These are phyloP conservation scores for Scalesia atractyloides DNA, from an alignment of 129 eudicot species.

Conservation along the genomic window DNA sequence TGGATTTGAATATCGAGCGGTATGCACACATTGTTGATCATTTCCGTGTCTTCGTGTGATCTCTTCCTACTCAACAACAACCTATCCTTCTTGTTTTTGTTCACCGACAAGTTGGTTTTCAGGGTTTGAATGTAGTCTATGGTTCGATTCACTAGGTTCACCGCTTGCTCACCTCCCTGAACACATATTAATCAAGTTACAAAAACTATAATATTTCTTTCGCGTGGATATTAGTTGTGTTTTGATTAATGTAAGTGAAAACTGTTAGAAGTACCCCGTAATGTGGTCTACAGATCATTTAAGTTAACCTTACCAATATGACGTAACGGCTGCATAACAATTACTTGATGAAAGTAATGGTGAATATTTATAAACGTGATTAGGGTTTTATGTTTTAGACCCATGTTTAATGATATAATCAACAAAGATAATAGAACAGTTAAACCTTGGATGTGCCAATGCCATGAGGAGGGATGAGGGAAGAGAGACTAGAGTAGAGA, in stretches of 20 bases:
- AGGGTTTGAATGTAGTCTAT: constrained; percentile 55
- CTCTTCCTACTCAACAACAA: constrained; percentile 26
- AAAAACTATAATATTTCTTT: too few species aligned
- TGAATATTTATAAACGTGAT: too few species aligned
- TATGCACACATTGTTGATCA: not conserved
- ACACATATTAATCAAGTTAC: not conserved
- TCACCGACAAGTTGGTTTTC: constrained; percentile 43
- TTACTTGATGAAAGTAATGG: too few species aligned
- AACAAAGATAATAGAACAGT: too few species aligned
- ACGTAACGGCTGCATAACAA: too few species aligned
- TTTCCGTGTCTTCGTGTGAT: constrained; percentile 17
- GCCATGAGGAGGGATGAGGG: constrained; percentile 52
- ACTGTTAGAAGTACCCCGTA: too few species aligned
- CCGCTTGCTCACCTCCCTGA: constrained; percentile 9
- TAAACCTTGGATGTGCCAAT: constrained; percentile 44
- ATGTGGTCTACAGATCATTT: too few species aligned
- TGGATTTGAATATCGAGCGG: constrained; percentile 40
- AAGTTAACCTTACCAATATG: too few species aligned
- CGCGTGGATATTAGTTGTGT: too few species aligned
- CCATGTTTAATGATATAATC: too few species aligned
- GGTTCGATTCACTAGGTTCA: constrained; percentile 62
- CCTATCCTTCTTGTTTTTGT: constrained; percentile 44
- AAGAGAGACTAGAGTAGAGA: constrained; percentile 49
- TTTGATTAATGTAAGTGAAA: too few species aligned
- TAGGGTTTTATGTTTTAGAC: too few species aligned